Percentiles rank a stretch among this genome's conserved stretches.
Evolutionary conservation across 1,139 yeast species (phyloP).

Genomic region (Suhomyces ambrosiae): DNA sequence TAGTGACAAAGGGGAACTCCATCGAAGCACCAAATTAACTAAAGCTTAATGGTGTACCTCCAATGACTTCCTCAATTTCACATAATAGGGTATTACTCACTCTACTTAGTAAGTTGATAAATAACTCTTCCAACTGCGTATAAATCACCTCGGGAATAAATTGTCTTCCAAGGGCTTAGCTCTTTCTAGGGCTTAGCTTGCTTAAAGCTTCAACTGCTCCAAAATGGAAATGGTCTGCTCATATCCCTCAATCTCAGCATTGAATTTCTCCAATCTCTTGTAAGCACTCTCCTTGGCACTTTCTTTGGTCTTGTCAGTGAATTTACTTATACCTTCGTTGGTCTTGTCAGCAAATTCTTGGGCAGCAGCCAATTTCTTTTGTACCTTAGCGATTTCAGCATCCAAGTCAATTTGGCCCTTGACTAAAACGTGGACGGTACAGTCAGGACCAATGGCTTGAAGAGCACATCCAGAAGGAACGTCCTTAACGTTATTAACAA

Average conservation of each 20-base stretch:
- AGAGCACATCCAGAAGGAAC: slow-evolving; percentile 91
- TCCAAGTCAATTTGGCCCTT: slow-evolving; percentile 95
- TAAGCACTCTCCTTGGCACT: slow-evolving; percentile 79
- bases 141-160: too few species aligned
- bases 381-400: slow-evolving; percentile 82
- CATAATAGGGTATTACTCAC: too few species aligned
- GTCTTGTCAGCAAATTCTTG: slow-evolving; percentile 49
- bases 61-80: too few species aligned
- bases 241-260: slow-evolving; percentile 87
- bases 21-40: too few species aligned
- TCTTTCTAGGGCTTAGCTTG: neutral
- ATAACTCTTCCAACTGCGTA: too few species aligned
- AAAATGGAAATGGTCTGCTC: slow-evolving; percentile 75
- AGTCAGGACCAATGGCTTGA: slow-evolving; percentile 74
- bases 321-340: slow-evolving; percentile 60
- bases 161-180: too few species aligned
- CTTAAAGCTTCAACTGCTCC: slow-evolving; percentile 67
- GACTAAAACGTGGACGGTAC: slow-evolving; percentile 86
- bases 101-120: too few species aligned
- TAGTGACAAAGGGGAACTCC: too few species aligned
- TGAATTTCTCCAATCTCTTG: slow-evolving; percentile 66
- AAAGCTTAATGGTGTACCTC: too few species aligned
- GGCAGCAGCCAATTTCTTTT: slow-evolving; percentile 69
- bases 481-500: slow-evolving; percentile 53
- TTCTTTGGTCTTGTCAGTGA: slow-evolving; percentile 79